phyloP scores from a whole-genome alignment of 192 early-diverging fungal genomes.

The Thamnidium elegans region DNA sequence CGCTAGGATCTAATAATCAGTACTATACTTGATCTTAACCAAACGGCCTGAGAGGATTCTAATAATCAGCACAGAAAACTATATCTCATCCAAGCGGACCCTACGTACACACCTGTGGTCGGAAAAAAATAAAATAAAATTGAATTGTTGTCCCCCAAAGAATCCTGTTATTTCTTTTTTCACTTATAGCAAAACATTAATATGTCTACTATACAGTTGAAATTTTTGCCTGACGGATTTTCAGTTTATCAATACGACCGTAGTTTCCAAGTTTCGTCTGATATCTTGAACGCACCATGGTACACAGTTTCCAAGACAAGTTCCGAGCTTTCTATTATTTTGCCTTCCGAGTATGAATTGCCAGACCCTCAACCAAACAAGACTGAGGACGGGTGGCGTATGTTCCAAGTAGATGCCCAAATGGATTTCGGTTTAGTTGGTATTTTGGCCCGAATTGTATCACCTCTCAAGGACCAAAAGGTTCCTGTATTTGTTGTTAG shows the following conservation, averaged over 20 bases:
- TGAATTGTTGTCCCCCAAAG: too few species aligned
- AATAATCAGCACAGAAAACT: too few species aligned
- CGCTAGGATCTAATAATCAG: too few species aligned
- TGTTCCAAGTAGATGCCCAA: conserved; percentile 56
- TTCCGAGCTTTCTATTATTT: conserved; percentile 42
- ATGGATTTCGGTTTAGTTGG: conserved; percentile 70
- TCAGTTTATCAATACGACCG: conserved; percentile 22
- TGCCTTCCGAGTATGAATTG: conserved; percentile 9
- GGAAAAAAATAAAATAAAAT: too few species aligned
- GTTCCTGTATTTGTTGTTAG: conserved; percentile 68
- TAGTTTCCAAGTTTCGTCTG: background rate
- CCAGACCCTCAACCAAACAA: conserved; percentile 22
- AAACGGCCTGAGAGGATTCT: too few species aligned
- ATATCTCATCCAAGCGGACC: too few species aligned
- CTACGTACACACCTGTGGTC: too few species aligned
- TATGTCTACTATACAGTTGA: conserved; percentile 10
- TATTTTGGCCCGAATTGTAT: conserved; percentile 53
- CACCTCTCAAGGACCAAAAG: conserved; percentile 47
- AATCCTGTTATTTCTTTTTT: too few species aligned
- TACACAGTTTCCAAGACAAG: conserved; percentile 47
- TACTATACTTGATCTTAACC: too few species aligned
- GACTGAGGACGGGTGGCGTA: conserved; percentile 39
- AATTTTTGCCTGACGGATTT: conserved; percentile 23
- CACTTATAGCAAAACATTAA: too few species aligned
- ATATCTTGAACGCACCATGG: conserved; percentile 34